These are phyloP conservation scores for Colletotrichum spinosum DNA, from an alignment of 2,329 filamentous ascomycete species.

Conservation along the genomic window DNA sequence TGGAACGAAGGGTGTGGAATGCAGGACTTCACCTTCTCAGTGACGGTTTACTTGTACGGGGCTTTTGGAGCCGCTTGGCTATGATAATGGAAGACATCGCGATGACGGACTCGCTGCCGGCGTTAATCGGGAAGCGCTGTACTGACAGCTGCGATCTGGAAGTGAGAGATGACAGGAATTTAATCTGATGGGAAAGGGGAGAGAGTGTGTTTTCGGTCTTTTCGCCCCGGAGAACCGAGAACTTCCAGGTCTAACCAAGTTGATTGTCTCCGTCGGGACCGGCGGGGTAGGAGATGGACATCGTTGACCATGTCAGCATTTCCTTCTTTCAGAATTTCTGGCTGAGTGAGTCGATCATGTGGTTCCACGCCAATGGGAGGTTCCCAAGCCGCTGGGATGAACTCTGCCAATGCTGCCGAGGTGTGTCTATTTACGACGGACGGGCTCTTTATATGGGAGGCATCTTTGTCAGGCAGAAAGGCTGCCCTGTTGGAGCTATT, in stretches of 20 bases:
- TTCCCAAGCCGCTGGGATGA: constrained; percentile 26
- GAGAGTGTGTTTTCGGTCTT: too few species aligned
- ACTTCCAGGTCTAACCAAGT: too few species aligned
- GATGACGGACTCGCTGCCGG: too few species aligned
- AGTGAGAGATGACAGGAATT: too few species aligned
- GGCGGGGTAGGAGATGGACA: background rate
- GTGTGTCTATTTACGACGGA: background rate
- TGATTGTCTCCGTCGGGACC: too few species aligned
- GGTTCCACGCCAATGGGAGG: background rate
- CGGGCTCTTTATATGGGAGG: background rate
- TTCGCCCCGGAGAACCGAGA: too few species aligned
- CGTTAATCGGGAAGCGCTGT: too few species aligned
- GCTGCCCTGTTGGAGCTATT: too few species aligned
- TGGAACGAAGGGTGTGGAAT: background rate
- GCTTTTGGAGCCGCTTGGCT: background rate
- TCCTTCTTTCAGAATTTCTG: constrained; percentile 10
- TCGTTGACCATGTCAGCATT: background rate
- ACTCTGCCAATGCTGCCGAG: constrained; percentile 18
- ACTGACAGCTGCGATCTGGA: too few species aligned
- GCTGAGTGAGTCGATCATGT: constrained; percentile 1
- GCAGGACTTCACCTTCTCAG: background rate
- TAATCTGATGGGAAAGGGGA: too few species aligned
- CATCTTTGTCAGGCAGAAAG: too few species aligned
- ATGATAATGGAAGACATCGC: too few species aligned
- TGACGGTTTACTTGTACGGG: background rate